Evolutionary conservation across 331 rosid species (phyloP).

Genomic region (Malus hybrid): DNA sequence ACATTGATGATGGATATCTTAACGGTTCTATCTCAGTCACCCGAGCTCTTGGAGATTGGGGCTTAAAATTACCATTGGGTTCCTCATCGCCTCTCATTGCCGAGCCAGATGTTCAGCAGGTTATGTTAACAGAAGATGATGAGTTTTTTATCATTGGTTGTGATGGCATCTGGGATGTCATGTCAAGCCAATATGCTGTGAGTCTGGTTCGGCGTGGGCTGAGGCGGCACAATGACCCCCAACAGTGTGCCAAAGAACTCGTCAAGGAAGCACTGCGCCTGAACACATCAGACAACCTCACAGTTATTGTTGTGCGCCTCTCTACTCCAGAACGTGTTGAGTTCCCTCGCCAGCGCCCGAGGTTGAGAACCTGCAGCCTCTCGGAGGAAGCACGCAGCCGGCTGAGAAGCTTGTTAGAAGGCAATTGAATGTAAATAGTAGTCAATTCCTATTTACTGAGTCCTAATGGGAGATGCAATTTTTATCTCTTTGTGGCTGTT

Average conservation of each 20-base stretch:
- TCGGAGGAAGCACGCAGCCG: constrained; percentile 55
- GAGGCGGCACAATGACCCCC: constrained; percentile 79
- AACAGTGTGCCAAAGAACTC: constrained; percentile 66
- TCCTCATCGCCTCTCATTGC: constrained; percentile 79
- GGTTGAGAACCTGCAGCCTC: constrained; percentile 47
- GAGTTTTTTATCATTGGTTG: constrained; percentile 84
- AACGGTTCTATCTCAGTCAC: constrained; percentile 64
- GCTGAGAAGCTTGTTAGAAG: constrained; percentile 53
- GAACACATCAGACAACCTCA: constrained; percentile 67
- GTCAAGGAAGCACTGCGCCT: constrained; percentile 71
- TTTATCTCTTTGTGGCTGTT: constrained; percentile 54
- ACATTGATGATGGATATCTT: constrained; percentile 49
- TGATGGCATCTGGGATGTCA: constrained; percentile 89
- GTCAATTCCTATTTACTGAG: constrained; percentile 8
- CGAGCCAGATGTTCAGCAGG: constrained; percentile 69
- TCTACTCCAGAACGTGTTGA: constrained; percentile 41
- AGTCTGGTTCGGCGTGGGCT: constrained; percentile 80
- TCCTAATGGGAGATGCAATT: constrained; percentile 3
- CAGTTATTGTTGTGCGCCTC: constrained; percentile 68
- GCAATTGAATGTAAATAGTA: constrained; percentile 37
- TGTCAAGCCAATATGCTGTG: constrained; percentile 77
- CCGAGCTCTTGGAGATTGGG: constrained; percentile 91
- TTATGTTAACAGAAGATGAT: constrained; percentile 57
- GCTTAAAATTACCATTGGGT: constrained; percentile 53
- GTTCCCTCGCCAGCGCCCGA: constrained; percentile 36